phyloP scores from a whole-genome alignment of 2,329 filamentous ascomycete species.

The Blumeriella jaapii region DNA sequence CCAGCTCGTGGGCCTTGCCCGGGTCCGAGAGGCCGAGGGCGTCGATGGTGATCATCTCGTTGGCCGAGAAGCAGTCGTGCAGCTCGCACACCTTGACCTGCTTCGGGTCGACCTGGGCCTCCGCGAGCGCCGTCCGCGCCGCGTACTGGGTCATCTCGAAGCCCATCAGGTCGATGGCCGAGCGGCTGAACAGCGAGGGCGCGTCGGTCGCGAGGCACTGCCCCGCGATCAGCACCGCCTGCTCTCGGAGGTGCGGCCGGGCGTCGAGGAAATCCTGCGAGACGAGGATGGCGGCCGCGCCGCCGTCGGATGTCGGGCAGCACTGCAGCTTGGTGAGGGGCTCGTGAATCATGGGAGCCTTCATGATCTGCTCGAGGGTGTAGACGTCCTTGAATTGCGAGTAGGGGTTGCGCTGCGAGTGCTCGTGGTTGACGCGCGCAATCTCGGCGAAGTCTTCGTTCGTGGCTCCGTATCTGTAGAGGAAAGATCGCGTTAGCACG shows the following conservation, averaged over 20 bases:
- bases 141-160: constrained; percentile 74
- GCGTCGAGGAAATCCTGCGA: constrained; percentile 81
- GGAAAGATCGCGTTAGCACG: no score
- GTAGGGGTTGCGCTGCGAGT: constrained; percentile 88
- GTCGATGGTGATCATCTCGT: constrained; percentile 86
- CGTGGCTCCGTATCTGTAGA: constrained; percentile 62
- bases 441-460: constrained; percentile 89
- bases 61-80: constrained; percentile 94
- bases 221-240: constrained; percentile 82
- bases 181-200: constrained; percentile 64
- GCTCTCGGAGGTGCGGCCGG: constrained; percentile 66
- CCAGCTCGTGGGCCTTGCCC: constrained; percentile 86
- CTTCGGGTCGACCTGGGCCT: constrained; percentile 56
- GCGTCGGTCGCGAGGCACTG: constrained; percentile 81
- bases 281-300: constrained; percentile 77
- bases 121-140: constrained; percentile 53
- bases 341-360: constrained; percentile 65
- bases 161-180: constrained; percentile 79
- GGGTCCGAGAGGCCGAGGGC: constrained; percentile 66
- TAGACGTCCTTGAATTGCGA: constrained; percentile 96
- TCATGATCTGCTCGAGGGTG: constrained; percentile 69
- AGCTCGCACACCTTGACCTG: constrained; percentile 82
- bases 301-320: constrained; percentile 91
- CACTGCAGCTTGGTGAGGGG: constrained; percentile 97
- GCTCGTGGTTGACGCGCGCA: constrained; percentile 81